Percentiles rank a stretch among this genome's conserved stretches.
Conservation (phyloP, 139 green algal species). For the Chlorella sorokiniana region DNA sequence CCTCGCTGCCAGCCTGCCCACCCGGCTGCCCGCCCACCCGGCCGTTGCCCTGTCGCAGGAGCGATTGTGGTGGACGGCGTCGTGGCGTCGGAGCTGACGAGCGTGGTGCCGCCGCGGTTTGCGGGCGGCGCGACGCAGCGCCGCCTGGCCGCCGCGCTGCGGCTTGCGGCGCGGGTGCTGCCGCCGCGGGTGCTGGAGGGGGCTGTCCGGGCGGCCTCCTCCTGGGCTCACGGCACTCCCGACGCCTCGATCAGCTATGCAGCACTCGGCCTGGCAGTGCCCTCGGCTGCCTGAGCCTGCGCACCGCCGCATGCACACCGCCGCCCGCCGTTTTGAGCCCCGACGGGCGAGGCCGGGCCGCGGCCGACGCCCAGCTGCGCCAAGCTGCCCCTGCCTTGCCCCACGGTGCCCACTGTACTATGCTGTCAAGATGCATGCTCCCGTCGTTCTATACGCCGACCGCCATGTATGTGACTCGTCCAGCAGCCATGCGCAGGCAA, state of each 20-base stretch:
- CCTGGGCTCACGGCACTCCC: background rate
- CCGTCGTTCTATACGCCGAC: no score
- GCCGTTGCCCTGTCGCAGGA: no score
- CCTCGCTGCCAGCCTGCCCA: background rate
- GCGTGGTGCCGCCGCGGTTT: background rate
- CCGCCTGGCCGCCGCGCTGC: background rate
- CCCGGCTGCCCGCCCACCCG: no score
- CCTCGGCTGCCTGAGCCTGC: background rate
- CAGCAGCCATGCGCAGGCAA: no score
- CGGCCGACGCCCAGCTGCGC: no score
- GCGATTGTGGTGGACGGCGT: conserved; percentile 19
- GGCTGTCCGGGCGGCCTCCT: background rate
- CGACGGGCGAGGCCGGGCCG: background rate
- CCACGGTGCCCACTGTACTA: no score
- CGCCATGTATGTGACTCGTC: no score
- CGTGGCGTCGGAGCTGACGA: conserved; percentile 10
- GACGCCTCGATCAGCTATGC: background rate
- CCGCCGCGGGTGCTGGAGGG: background rate
- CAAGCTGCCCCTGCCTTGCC: no score
- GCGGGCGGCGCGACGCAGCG: background rate
- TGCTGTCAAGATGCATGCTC: no score
- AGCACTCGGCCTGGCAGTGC: background rate
- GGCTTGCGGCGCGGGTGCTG: background rate
- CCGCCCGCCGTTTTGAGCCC: no score
- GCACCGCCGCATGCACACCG: no score